Evolutionary conservation across 345 rosid species (phyloP), one percentile per base, ranked within the genome.

Genomic region (Salix suchowensis): DNA sequence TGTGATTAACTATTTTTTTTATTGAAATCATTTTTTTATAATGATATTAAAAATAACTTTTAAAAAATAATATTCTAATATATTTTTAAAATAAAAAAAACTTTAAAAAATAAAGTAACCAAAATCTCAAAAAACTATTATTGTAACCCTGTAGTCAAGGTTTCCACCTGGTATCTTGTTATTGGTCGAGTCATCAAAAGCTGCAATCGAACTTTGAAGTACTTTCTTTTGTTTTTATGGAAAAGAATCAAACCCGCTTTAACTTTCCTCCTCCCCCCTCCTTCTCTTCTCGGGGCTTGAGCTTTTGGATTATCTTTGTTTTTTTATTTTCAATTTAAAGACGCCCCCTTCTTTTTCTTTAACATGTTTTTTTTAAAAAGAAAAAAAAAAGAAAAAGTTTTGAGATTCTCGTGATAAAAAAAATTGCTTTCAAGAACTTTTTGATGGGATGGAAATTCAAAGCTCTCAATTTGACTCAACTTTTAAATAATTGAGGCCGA

Each of bases 91-190:
- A 36, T 36, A 36, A 5, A 36, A 32, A 36, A 34, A 34, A 34
- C 34, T 32, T 32, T 34, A 34, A 34, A 34, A 34, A 34, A 34
- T 34, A 34, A 34, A 34, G 36, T 34, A 34, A 34, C 36, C 36
- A 34, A 34, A 34, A 34, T 34, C 5, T 34, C 36, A 34, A 34
- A 34, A 4, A 34, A 34, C 36, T 34, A 34, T 34, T 34, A 34
- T 34, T 34, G 36, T 36, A 5, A 36, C 5, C 37, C 6, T 62
- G 21, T 16, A 24, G 64, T 64, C 73, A 18, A 44, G 1, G 40
- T 0, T 11, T 52, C 74, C 75, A 82, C 82, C 81, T 80, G 82
- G 64, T 77, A 0, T 14, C 3, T 16, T 37, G 1, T 46, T 9
- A 75, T 75, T 77, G 8, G 71, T 7, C 0, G 1, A 6, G 1